A percentile compares a stretch with the other conserved stretches of the same genome.
These are phyloP conservation scores for Mycena latifolia DNA, from an alignment of 768 basidiomycete species.

Conservation along the genomic window DNA sequence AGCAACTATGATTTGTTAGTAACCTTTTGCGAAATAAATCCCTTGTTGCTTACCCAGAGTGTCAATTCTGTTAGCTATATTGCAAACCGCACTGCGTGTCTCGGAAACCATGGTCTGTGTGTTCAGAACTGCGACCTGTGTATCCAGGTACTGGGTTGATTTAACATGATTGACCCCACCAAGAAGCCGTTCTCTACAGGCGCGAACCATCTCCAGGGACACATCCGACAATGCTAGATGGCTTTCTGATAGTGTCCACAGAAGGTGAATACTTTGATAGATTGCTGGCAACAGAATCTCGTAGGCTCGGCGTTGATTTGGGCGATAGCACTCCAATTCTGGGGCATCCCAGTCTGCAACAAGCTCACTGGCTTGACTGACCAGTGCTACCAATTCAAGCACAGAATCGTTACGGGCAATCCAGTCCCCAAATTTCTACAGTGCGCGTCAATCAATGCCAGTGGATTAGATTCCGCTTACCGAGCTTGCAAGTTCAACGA, in stretches of 20 bases:
- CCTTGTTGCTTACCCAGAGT: neutral
- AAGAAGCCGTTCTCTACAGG: neutral
- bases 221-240: neutral
- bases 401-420: neutral
- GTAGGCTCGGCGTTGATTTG: neutral
- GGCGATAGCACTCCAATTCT: neutral
- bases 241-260: neutral
- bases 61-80: neutral
- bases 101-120: too few species aligned
- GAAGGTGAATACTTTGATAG: conserved; percentile 4
- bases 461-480: neutral
- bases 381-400: neutral
- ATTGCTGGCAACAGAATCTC: neutral
- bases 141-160: neutral
- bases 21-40: neutral
- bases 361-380: neutral
- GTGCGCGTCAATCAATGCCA: neutral
- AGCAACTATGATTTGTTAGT: neutral
- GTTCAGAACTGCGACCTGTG: too few species aligned
- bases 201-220: neutral
- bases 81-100: too few species aligned
- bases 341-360: conserved; percentile 2
- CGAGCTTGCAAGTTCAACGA: neutral
- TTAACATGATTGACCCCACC: neutral
- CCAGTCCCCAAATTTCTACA: neutral